phyloP scores from a whole-genome alignment of 164 flowering plant genomes.

The Malania oleifera region DNA sequence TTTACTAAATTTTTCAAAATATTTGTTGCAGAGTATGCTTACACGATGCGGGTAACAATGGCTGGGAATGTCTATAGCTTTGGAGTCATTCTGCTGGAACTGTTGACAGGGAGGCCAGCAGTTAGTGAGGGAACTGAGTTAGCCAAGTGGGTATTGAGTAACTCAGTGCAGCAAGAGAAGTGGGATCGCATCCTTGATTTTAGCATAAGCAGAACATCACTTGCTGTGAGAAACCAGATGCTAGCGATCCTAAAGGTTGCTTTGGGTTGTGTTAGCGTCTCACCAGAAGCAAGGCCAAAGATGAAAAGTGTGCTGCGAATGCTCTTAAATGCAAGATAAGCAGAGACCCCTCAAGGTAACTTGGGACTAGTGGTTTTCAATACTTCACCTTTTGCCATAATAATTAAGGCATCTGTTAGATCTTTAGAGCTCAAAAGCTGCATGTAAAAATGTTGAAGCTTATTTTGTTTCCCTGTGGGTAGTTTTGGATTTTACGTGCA shows the following conservation, averaged over 20 bases:
- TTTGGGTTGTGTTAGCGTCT: slow-evolving; percentile 47
- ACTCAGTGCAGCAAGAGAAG: slow-evolving; percentile 31
- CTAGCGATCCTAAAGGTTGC: slow-evolving; percentile 59
- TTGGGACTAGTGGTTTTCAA: neutral
- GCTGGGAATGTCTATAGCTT: slow-evolving; percentile 82
- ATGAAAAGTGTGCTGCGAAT: slow-evolving; percentile 56
- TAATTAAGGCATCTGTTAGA: too few species aligned
- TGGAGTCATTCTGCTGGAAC: slow-evolving; percentile 64
- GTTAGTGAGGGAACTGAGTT: slow-evolving; percentile 59
- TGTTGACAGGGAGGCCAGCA: slow-evolving; percentile 64
- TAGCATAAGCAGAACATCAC: slow-evolving; percentile 37
- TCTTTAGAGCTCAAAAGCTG: too few species aligned
- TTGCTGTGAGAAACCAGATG: slow-evolving; percentile 53
- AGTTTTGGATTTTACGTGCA: too few species aligned
- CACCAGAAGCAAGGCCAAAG: slow-evolving; percentile 67
- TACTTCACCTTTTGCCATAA: too few species aligned
- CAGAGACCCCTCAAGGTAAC: neutral
- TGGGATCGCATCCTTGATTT: slow-evolving; percentile 57
- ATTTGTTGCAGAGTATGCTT: slow-evolving; percentile 66
- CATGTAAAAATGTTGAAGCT: too few species aligned
- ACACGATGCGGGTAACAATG: slow-evolving; percentile 73
- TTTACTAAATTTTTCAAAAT: neutral
- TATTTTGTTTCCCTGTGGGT: too few species aligned
- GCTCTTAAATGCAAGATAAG: slow-evolving; percentile 59
- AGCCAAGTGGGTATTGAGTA: slow-evolving; percentile 50